phyloP scores from a whole-genome alignment of 1,284 basidiomycete genomes.

The Cryptococcus sp. region DNA sequence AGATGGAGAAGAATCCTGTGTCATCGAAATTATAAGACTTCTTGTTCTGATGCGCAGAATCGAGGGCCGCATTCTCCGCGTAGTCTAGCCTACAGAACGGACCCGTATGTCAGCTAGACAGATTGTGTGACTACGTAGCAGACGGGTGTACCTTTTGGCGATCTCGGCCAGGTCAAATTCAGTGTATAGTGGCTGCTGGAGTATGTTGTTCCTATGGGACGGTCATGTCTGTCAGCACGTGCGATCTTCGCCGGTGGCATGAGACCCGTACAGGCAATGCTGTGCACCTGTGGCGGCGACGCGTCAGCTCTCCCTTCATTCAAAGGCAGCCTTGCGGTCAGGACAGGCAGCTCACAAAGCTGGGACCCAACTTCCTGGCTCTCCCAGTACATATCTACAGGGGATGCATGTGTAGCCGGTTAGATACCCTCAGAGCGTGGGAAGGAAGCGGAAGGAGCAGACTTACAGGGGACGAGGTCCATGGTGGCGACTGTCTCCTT shows the following conservation, averaged over 20 bases:
- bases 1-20: slow-evolving; percentile 79
- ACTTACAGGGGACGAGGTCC: slow-evolving; percentile 47
- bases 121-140: background rate
- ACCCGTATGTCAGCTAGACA: background rate
- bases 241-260: background rate
- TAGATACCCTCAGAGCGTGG: background rate
- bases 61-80: slow-evolving; percentile 47
- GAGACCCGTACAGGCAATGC: slow-evolving; percentile 44
- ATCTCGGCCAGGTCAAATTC: slow-evolving; percentile 81
- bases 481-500: slow-evolving; percentile 18
- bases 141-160: slow-evolving; percentile 54
- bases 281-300: slow-evolving; percentile 44
- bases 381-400: slow-evolving; percentile 46
- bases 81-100: slow-evolving; percentile 49
- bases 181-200: slow-evolving; percentile 58
- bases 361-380: slow-evolving; percentile 50
- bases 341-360: slow-evolving; percentile 43
- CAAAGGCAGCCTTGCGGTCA: slow-evolving; percentile 1
- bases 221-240: background rate
- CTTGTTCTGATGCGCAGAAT: slow-evolving; percentile 37
- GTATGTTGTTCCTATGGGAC: slow-evolving; percentile 49
- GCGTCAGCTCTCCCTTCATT: background rate
- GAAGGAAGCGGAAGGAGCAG: background rate
- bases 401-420: background rate
- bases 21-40: slow-evolving; percentile 82